Conservation (phyloP, 805 yeast species). For the Maudiozyma bulderi region DNA sequence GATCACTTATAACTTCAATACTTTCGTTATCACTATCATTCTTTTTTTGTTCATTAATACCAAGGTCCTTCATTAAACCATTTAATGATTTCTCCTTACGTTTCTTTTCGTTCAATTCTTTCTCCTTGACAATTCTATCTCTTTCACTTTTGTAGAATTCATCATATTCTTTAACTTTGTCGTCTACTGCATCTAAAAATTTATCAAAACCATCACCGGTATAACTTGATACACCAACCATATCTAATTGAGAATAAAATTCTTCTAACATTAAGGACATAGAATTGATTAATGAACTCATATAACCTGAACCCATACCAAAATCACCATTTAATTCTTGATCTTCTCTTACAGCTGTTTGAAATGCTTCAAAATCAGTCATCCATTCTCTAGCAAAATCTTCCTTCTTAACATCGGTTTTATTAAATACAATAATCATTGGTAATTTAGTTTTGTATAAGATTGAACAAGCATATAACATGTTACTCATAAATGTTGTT, state of each 20-base stretch:
- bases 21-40: constrained; percentile 33
- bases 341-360: constrained; percentile 58
- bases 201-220: constrained; percentile 95
- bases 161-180: constrained; percentile 79
- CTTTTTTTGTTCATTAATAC: constrained; percentile 36
- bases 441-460: constrained; percentile 93
- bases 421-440: constrained; percentile 92
- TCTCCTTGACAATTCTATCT: constrained; percentile 66
- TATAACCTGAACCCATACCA: constrained; percentile 66
- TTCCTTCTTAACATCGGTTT: constrained; percentile 79
- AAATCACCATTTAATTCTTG: constrained; percentile 52
- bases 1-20: constrained; percentile 42
- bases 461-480: constrained; percentile 96
- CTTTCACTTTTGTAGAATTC: constrained; percentile 78
- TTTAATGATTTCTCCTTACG: constrained; percentile 63
- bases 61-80: constrained; percentile 78
- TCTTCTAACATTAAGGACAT: constrained; percentile 95
- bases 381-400: constrained; percentile 93
- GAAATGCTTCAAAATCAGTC: constrained; percentile 91
- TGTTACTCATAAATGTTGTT: constrained; percentile 93
- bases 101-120: constrained; percentile 63
- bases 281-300: constrained; percentile 87
- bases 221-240: constrained; percentile 83
- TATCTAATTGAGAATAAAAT: constrained; percentile 85
- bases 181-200: constrained; percentile 73